These are phyloP conservation scores for Globisporangium uncinulatum DNA, from an alignment of 352 stramenopile genomes.

Conservation along the genomic window DNA sequence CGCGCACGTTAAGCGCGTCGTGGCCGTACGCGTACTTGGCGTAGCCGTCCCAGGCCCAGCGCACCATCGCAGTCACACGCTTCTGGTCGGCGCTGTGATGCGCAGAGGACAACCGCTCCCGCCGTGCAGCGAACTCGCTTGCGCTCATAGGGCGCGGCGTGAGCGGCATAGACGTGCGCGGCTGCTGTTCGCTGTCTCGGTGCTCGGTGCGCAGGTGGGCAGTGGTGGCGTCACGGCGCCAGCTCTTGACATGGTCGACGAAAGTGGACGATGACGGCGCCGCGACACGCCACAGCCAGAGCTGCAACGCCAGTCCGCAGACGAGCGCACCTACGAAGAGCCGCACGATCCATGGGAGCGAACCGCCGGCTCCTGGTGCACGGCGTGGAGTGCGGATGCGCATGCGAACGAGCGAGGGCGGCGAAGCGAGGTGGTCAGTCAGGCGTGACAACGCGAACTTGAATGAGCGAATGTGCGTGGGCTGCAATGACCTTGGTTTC, in stretches of 20 bases:
- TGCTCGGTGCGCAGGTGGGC: too few species aligned
- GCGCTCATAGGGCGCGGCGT: conserved; percentile 15
- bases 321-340: conserved; percentile 33
- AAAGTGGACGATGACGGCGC: neutral
- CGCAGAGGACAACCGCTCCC: conserved; percentile 37
- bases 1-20: conserved; percentile 65
- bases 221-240: too few species aligned
- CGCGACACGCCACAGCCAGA: conserved; percentile 32
- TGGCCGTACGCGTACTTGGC: conserved; percentile 60
- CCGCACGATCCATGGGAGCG: conserved; percentile 30
- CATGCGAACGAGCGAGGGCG: neutral
- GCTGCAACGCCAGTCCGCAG: conserved; percentile 38
- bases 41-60: conserved; percentile 81
- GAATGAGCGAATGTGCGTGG: too few species aligned
- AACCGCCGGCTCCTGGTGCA: conserved; percentile 8
- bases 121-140: conserved; percentile 29
- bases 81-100: conserved; percentile 50
- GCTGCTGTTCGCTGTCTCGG: too few species aligned
- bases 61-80: conserved; percentile 55
- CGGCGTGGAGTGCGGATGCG: neutral
- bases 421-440: neutral
- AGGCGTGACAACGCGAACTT: too few species aligned
- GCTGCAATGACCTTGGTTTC: too few species aligned
- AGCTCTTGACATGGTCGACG: too few species aligned
- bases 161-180: conserved; percentile 19